phyloP scores from a whole-genome alignment of 305 asterid species.

The Euphrasia arctica region DNA sequence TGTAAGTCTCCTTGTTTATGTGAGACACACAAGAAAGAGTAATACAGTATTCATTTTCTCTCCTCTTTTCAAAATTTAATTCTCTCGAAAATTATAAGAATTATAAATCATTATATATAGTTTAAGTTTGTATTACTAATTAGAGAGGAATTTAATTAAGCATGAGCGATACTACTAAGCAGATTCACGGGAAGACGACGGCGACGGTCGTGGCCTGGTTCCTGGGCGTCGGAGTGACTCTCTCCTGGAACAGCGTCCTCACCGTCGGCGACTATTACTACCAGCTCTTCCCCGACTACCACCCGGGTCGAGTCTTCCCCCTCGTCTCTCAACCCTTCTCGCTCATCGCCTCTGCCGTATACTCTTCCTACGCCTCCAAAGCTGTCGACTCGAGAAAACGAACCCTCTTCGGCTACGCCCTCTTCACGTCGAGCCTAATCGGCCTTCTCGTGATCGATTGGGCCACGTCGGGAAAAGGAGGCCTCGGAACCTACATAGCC shows the following conservation, averaged over 20 bases:
- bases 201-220: not conserved
- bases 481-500: not conserved
- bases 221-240: not conserved
- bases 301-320: not conserved
- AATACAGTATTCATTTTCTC: too few relatives aligned
- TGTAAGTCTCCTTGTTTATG: too few relatives aligned
- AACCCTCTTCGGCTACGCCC: not conserved
- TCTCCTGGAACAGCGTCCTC: not conserved
- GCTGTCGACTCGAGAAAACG: not conserved
- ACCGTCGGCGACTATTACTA: not conserved
- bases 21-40: too few relatives aligned
- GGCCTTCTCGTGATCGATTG: not conserved
- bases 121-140: too few relatives aligned
- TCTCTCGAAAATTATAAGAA: too few relatives aligned
- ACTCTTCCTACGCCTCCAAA: not conserved
- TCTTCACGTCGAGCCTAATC: not conserved
- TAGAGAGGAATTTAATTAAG: conserved; percentile 23
- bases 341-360: not conserved
- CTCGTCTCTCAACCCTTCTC: conserved; percentile 2
- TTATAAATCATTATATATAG: too few relatives aligned
- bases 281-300: not conserved
- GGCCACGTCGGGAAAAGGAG: not conserved
- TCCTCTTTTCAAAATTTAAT: too few relatives aligned
- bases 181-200: not conserved
- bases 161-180: conserved; percentile 21